Evolutionary conservation across 495 filamentous ascomycete species (phyloP), one percentile per base, ranked within the genome.

Genomic region (Penicillium bialowiezense): DNA sequence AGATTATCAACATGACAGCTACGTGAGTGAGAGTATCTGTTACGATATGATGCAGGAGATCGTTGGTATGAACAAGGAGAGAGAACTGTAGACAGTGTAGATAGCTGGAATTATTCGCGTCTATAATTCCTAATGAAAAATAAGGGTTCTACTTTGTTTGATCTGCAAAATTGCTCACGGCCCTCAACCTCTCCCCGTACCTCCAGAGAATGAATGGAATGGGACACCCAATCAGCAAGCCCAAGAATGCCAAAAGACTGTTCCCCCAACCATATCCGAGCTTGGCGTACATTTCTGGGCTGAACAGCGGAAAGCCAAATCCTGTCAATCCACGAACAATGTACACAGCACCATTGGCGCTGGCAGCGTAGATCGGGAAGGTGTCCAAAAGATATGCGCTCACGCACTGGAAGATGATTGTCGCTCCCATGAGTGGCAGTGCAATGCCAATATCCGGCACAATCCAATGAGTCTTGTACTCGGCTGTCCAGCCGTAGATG

Each of bases 31-130:
- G 52, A 67, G 67, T 42, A 73, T 95, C n/a, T 82, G 73, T 28
- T 90, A 85, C 69, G 88, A 92, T 72, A 68, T 96, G 34, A 77
- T 93, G 19, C 83, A 78, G 51, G 82, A 79, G 3, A 87, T 85
- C 12, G 82, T 56, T 1, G 23, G 26, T 3, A 33, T 39, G 34
- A 49, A 49, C 15, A 26, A 49, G n/a, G n/a, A n/a, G n/a, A n/a
- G n/a, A n/a, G n/a, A n/a, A n/a, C n/a, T n/a, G n/a, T n/a, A n/a
- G n/a, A n/a, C n/a, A n/a, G n/a, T n/a, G n/a, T n/a, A n/a, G n/a
- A n/a, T n/a, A n/a, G n/a, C n/a, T n/a, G n/a, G n/a, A n/a, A n/a
- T n/a, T n/a, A n/a, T n/a, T n/a, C n/a, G n/a, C n/a, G n/a, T 26
- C 23, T 8, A 8, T 14, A 38, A 10, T 32, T 21, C 19, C 38